Conservation (phyloP, 495 filamentous ascomycete genomes). For the Aspergillus cavernicola region DNA sequence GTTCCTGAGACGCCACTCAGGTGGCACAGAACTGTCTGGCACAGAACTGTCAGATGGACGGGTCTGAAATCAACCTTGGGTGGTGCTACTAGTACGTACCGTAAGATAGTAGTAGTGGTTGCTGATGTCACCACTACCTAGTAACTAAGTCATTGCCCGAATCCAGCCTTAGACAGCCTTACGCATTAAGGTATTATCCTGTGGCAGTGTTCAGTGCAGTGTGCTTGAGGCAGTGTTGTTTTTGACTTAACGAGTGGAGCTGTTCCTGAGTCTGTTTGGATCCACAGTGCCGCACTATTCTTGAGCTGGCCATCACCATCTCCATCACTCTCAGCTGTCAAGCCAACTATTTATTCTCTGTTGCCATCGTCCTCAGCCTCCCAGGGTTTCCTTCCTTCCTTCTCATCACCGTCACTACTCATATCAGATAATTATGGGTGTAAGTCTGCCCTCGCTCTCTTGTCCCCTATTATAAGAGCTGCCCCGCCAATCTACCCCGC, state of each 20-base stretch:
- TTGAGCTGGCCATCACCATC: not conserved
- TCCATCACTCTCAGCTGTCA: not conserved
- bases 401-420: not conserved
- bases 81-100: not conserved
- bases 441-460: constrained; percentile 4
- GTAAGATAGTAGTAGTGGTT: not conserved
- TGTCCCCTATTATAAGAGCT: not conserved
- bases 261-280: not conserved
- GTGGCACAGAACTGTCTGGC: no score
- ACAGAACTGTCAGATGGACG: not conserved
- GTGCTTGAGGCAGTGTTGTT: no score
- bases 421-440: constrained; percentile 2
- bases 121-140: no score
- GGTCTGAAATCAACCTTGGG: not conserved
- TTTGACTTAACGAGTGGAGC: no score
- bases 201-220: no score
- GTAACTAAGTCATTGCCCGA: no score
- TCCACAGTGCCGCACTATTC: not conserved
- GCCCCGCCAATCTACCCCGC: constrained; percentile 13
- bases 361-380: not conserved
- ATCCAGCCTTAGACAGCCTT: no score
- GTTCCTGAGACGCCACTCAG: not conserved
- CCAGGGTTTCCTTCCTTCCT: not conserved
- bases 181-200: no score
- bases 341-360: not conserved